These are phyloP conservation scores for Xylaria digitata DNA, from an alignment of 2,329 filamentous ascomycete species.

Conservation along the genomic window DNA sequence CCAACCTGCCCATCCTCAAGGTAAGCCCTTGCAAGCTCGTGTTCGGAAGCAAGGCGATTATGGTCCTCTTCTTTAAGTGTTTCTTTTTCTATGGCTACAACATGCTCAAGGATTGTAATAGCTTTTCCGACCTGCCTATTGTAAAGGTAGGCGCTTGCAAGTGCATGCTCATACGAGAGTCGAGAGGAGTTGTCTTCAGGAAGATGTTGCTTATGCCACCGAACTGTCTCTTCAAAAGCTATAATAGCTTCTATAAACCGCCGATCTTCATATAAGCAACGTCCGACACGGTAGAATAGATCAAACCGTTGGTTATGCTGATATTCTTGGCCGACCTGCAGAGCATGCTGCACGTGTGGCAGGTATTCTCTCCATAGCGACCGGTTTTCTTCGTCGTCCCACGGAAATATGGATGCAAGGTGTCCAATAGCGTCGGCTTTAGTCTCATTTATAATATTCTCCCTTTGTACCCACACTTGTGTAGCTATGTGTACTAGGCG, in stretches of 20 bases:
- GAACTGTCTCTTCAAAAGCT: constrained; percentile 27
- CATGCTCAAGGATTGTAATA: constrained; percentile 35
- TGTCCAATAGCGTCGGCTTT: constrained; percentile 4
- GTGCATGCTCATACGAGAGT: constrained; percentile 30
- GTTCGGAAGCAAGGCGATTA: constrained; percentile 25
- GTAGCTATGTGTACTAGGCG: constrained; percentile 52
- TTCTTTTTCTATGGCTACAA: not conserved
- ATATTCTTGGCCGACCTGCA: constrained; percentile 37
- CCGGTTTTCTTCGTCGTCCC: constrained; percentile 29
- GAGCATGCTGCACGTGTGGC: constrained; percentile 45
- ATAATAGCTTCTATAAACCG: constrained; percentile 36
- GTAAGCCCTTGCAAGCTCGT: constrained; percentile 44
- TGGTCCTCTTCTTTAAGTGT: constrained; percentile 5
- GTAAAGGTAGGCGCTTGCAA: constrained; percentile 43
- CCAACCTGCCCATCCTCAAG: constrained; percentile 32
- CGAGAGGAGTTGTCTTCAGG: constrained; percentile 3
- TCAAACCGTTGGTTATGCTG: constrained; percentile 38
- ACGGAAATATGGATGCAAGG: constrained; percentile 25
- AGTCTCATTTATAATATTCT: constrained; percentile 21
- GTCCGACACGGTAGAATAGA: constrained; percentile 40
- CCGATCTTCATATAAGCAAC: constrained; percentile 41
- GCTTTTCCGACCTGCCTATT: constrained; percentile 37
- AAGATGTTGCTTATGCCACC: constrained; percentile 19
- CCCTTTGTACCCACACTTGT: constrained; percentile 46
- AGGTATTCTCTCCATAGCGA: constrained; percentile 45